Evolutionary conservation across 768 basidiomycete species (phyloP), one percentile per base, ranked within the genome.

Genomic region (Cyclocybe aegerita): DNA sequence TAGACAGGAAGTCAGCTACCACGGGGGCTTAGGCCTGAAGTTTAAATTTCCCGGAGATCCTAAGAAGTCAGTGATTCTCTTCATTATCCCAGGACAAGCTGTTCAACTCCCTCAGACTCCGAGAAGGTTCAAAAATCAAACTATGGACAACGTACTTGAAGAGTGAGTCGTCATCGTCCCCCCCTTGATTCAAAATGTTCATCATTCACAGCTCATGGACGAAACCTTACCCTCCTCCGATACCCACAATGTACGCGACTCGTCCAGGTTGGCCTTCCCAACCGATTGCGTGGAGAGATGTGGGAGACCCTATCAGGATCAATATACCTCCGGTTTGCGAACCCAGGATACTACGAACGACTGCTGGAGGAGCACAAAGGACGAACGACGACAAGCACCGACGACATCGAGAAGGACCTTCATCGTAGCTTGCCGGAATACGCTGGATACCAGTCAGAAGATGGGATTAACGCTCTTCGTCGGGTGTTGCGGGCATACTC

Each of bases 221-320:
- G 97, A 17, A 93, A 94, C 62, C 76, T 98, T n/a, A 95, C 97
- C 0, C 80, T 98, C 23, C 75, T 98, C 14, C 90, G 96, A 31
- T 99, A 98, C 67, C 96, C 97, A 0, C 89, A 95, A 67, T 94
- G 93, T 63, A 97, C 95, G 37, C 88, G 97, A n/a, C 81, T 99
- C 23, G 88, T 98, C 1, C 96, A 97, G 70, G 96, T 98, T 46
- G 97, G 97, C 41, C 77, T 99, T 3, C 97, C 97, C 2, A 97
- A 95, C 59, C 78, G 93, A 12, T 77, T 99, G 7, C 83, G 97
- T 16, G 97, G 97, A 10, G 97, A 98, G 67, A 88, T 98, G 74
- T 99, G 97, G 97, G 97, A 99, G 69, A 89, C 92, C 0, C 79
- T 98, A 9, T 96, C 94, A 4, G 97, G 97, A 0, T 96, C 95